Base-by-base conservation (phyloP, 129 eudicot genomes). In the Arctium minus region DNA sequence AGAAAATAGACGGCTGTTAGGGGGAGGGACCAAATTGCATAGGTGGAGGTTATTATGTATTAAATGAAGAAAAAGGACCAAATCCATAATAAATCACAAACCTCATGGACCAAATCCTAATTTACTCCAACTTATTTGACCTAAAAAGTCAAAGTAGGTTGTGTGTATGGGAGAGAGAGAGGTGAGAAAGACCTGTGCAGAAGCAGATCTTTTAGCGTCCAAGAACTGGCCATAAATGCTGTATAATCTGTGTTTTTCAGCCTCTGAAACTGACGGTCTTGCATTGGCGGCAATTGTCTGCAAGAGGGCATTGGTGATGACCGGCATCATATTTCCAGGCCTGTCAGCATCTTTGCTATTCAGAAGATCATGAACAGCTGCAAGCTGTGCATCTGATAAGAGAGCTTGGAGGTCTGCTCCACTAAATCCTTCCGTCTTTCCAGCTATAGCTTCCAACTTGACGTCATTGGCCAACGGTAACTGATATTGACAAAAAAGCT, bases 371-470 rank as follows among this genome's bases (percentile, higher is more conserved):
- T 96, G 97, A 86, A 93, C 98, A 17, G 99, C 97, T 71, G 95
- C 98, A 80, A 93, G 93, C 76, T 96, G 97, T 40, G 99, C 92
- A 76, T 96, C 99, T 64, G 99, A 93, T 56, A 96, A 93, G 75
- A 96, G 95, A 36, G 99, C 99, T 88, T 91, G 97, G 42, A 96
- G 96, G 80, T 96, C 99, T 5, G 99, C 99, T 12, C 99, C 99
- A 80, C 98, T 96, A 77, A 91, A 96, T 83, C 99, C 98, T 86
- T 93, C 92, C 5, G 97, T 93, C 81, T 86, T 82, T 78, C 30
- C 74, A 75, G 99, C 93, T 39, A 93, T 69, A 12, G 60, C 75
- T 44, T 87, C 94, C 84, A 91, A 85, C 37, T 96, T 92, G 70
- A 90, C 94, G 33, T 96, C 95, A 64, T 77, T 65, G 5, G 93